Evolutionary conservation across 352 stramenopile species (phyloP).

Genomic region (Hyaloperonospora brassicae): DNA sequence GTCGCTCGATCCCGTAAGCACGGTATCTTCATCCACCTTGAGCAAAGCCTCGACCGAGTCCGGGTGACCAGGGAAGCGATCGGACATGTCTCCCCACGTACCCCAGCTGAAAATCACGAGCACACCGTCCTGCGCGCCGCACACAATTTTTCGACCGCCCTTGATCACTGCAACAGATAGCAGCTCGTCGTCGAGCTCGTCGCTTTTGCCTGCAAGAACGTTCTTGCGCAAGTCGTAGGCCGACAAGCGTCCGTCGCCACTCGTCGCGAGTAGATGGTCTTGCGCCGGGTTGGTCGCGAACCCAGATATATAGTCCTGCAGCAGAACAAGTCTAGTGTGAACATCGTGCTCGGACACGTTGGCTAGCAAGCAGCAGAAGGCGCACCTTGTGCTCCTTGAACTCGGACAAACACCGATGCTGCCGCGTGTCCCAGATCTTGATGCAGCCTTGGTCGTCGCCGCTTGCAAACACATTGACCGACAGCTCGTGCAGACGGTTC

Average conservation of each 20-base stretch:
- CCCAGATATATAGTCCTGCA: conserved; percentile 90
- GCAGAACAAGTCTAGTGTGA: neutral
- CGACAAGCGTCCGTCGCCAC: conserved; percentile 87
- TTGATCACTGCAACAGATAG: conserved; percentile 72
- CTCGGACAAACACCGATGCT: conserved; percentile 75
- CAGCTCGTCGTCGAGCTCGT: conserved; percentile 78
- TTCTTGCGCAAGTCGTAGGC: conserved; percentile 89
- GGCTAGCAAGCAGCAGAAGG: neutral
- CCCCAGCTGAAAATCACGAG: conserved; percentile 93
- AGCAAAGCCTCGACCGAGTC: conserved; percentile 91
- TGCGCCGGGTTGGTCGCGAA: conserved; percentile 81
- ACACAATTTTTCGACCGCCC: conserved; percentile 91
- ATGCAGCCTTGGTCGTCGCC: conserved; percentile 77
- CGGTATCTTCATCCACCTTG: conserved; percentile 95
- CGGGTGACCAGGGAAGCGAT: conserved; percentile 92
- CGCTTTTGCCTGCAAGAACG: conserved; percentile 66
- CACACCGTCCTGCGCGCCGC: conserved; percentile 91
- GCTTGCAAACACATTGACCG: conserved; percentile 60
- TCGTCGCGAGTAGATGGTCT: conserved; percentile 84
- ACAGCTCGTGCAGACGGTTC: conserved; percentile 68
- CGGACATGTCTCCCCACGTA: conserved; percentile 93
- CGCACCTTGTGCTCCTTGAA: conserved; percentile 89
- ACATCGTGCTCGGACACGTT: neutral
- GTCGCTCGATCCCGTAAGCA: conserved; percentile 94
- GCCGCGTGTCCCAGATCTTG: conserved; percentile 84